Conservation (phyloP, 2,329 filamentous ascomycete genomes). For the Aspergillus melleus region DNA sequence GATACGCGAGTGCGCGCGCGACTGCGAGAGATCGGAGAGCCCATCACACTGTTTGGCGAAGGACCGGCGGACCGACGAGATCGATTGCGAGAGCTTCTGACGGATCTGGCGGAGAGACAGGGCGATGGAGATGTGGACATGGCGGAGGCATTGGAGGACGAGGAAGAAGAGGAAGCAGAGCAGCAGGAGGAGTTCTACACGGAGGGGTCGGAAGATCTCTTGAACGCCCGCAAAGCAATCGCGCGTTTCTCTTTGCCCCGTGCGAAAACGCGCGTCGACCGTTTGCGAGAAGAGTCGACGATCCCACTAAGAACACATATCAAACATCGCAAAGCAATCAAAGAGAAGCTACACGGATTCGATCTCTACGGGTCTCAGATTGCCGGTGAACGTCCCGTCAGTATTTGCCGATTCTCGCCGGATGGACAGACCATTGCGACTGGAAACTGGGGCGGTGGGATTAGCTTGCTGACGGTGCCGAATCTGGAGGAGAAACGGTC, state of each 20-base stretch:
- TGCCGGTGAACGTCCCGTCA: slow-evolving; percentile 84
- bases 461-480: slow-evolving; percentile 82
- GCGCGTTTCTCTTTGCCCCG: slow-evolving; percentile 80
- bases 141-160: slow-evolving; percentile 48
- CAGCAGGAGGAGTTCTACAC: slow-evolving; percentile 96
- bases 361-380: slow-evolving; percentile 94
- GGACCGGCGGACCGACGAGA: slow-evolving; percentile 82
- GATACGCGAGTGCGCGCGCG: slow-evolving; percentile 80
- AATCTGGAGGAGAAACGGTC: slow-evolving; percentile 74
- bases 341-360: slow-evolving; percentile 77
- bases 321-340: slow-evolving; percentile 85
- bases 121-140: slow-evolving; percentile 53
- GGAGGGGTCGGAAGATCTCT: slow-evolving; percentile 70
- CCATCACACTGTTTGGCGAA: slow-evolving; percentile 92
- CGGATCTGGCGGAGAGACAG: slow-evolving; percentile 67
- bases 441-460: slow-evolving; percentile 88
- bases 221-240: slow-evolving; percentile 75
- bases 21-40: slow-evolving; percentile 85
- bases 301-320: slow-evolving; percentile 89
- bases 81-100: slow-evolving; percentile 77
- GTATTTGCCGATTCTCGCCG: slow-evolving; percentile 88
- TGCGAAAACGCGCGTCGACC: slow-evolving; percentile 72
- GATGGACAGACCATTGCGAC: slow-evolving; percentile 80
- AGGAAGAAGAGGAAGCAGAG: slow-evolving; percentile 64
- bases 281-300: slow-evolving; percentile 75